Base-by-base conservation (phyloP, 2,329 filamentous ascomycete genomes). In the Trichoderma cornu-damae region DNA sequence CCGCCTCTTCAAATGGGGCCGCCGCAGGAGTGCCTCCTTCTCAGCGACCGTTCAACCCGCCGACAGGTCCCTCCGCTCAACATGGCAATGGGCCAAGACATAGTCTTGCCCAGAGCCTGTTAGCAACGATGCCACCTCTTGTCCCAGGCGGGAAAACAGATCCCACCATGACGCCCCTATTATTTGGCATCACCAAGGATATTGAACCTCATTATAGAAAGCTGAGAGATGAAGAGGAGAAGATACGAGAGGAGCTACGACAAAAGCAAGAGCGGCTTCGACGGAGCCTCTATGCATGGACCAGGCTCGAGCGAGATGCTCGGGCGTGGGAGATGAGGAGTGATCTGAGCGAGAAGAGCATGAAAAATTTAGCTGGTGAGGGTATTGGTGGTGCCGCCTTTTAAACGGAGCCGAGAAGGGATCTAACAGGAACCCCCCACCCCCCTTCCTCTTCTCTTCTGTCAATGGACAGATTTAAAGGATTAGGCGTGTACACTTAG, bases 191-290 rank as follows among this genome's bases (percentile, higher is more conserved):
- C 22, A 73, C 77, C 30, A 76, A 77, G 9, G 81, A 84, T 42
- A 69, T 82, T 14, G 79, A 82, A 60, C 67, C 75, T n/a, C 79
- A 82, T 66, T 78, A 76, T 62, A 72, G 74, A 32, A 79, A 79
- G 59, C 72, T 84, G 9, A 75, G 74, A 58, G 81, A 83, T 37
- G 82, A 85, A 44, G 82, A 84, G 64, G 81, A 84, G 66, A 78
- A 77, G 60, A 64, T 83, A 34, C 75, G 82, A 1, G 75, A 79
- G 40, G 81, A 84, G 53, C 68, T 82, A 28, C 73, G 77, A 18
- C 64, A 63, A 22, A 82, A 80, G 65, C 77, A 84, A 63, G 82
- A 84, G 40, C 77, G 77, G 60, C 68, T 84, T 37, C 73, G 80
- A 28, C 78, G 77, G 68, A 79, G 74, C 56, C 69, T 85, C 35